These are phyloP conservation scores for Boletus patriciae DNA, from an alignment of 768 basidiomycete genomes.

Conservation along the genomic window DNA sequence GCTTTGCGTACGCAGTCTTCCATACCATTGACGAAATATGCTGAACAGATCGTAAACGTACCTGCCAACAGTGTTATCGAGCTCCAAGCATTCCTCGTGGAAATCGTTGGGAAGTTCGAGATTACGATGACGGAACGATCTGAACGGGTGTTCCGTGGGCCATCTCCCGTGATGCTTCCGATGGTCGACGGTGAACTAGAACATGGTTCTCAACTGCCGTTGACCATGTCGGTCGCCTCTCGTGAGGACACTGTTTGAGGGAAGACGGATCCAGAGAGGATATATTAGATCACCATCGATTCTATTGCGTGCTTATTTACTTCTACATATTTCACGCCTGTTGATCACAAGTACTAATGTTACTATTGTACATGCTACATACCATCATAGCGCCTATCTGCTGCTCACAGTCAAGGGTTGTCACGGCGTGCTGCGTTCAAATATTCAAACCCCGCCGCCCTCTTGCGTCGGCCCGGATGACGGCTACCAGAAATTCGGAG, in stretches of 20 bases:
- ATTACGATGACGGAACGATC: constrained; percentile 37
- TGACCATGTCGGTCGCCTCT: constrained; percentile 25
- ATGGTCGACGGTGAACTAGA: constrained; percentile 32
- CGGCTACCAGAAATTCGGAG: too few relatives aligned
- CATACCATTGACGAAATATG: neutral
- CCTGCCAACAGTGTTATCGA: constrained; percentile 39
- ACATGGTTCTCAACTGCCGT: constrained; percentile 29
- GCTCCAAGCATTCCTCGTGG: constrained; percentile 56
- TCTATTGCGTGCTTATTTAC: neutral
- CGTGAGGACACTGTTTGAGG: neutral
- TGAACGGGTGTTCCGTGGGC: constrained; percentile 29
- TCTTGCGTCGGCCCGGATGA: too few relatives aligned
- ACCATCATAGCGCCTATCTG: too few relatives aligned
- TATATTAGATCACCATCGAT: neutral
- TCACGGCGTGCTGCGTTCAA: too few relatives aligned
- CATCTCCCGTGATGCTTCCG: constrained; percentile 33
- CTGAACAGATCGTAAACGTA: neutral
- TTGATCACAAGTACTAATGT: too few relatives aligned
- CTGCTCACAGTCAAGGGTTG: too few relatives aligned
- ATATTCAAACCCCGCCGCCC: too few relatives aligned
- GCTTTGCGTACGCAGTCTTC: constrained; percentile 24
- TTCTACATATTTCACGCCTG: too few relatives aligned
- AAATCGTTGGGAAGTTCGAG: constrained; percentile 53
- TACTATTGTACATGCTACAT: too few relatives aligned
- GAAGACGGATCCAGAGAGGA: neutral